Evolutionary conservation across 768 basidiomycete species (phyloP).

Genomic region (Tulasnella sp.): DNA sequence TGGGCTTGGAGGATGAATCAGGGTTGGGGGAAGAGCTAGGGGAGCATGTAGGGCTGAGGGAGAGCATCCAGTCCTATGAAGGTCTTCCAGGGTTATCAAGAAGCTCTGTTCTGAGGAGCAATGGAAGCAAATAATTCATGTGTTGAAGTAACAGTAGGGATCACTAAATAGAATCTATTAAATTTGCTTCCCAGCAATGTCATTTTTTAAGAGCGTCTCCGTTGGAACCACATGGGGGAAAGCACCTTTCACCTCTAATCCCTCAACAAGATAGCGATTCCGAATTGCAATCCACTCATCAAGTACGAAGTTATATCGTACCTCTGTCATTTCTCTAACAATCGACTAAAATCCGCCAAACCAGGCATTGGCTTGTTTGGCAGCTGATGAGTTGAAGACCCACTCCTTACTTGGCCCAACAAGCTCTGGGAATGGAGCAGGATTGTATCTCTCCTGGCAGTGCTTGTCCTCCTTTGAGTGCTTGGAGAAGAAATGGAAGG

Average conservation of each 20-base stretch:
- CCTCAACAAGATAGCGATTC: conserved; percentile 17
- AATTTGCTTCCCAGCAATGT: no score
- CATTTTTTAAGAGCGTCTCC: no score
- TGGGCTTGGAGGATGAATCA: not conserved
- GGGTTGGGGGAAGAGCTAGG: not conserved
- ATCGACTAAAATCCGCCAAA: conserved; percentile 18
- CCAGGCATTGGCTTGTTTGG: conserved; percentile 7
- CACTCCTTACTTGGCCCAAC: not conserved
- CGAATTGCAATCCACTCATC: conserved; percentile 29
- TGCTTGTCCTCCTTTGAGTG: not conserved
- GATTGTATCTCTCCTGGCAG: not conserved
- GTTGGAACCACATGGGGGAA: not conserved
- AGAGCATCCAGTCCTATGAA: not conserved
- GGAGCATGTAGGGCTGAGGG: not conserved
- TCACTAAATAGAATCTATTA: no score
- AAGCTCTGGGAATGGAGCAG: not conserved
- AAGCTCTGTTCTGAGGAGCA: not conserved
- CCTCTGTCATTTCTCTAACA: conserved; percentile 26
- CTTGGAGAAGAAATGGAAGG: not conserved
- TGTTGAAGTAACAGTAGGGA: no score
- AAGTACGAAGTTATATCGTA: conserved; percentile 29
- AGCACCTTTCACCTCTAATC: not conserved
- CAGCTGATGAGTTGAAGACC: conserved; percentile 1
- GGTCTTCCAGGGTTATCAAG: not conserved
- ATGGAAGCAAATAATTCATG: not conserved